Evolutionary conservation across 768 basidiomycete genomes (phyloP), one percentile per base, ranked within the genome.

Genomic region (Pleurotus tuoliensis): DNA sequence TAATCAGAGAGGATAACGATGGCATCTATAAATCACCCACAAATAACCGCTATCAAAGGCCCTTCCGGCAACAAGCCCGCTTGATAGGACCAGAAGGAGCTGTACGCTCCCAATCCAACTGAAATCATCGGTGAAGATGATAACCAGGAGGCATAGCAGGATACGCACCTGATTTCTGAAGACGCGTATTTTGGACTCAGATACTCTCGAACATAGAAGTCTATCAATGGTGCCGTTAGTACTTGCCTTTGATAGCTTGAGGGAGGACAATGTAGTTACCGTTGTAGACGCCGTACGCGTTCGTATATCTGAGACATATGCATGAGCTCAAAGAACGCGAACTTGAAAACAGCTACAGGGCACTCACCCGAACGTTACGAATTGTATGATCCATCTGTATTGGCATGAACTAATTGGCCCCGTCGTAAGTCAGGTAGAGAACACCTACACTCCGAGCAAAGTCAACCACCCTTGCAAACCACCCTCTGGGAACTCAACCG

Each of bases 71-170:
- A 68, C 55, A 4, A 69, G 49, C 5, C 67, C 67, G 25, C 64
- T 58, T 5, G 63, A 65, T 38, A 69, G 58, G 4, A 64, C 56
- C 22, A 65, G 61, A 13, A 65, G 55, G 40, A 67, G 57, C 45
- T 69, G 68, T 7, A 63, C 59, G 51, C 68, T 69, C 22, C 67
- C 68, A 49, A 68, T 69, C 68, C 68, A 69, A 53, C 68, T 69
- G 39, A 16, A 4, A 18, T 22, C 16, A 40, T 18, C 4, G 27
- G 46, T 44, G n/a, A 47, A 41, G 22, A n/a, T 13, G n/a, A 22
- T 34, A 9, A 12, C 13, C 25, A 15, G 7, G 22, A 34, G 11
- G 48, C 18, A 34, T 20, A 16, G n/a, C 5, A 15, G 30, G 8
- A 38, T 5, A 53, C 57, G 7, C 38, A 64, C 67, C 66, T 63